phyloP scores from a whole-genome alignment of 768 basidiomycete genomes.

The Trametes punicea region DNA sequence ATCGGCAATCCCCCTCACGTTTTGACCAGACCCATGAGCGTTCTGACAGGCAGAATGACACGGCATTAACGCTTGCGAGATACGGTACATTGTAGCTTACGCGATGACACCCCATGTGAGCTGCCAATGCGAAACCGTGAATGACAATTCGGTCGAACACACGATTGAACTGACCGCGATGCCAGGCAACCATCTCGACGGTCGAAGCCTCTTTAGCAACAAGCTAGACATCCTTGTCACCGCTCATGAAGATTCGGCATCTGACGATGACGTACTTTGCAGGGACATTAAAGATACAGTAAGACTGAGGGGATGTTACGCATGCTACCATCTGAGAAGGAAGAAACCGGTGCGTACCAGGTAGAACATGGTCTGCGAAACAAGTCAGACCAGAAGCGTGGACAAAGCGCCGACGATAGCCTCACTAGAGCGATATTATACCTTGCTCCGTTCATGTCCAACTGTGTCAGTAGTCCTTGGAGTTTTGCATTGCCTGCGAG shows the following conservation, averaged over 20 bases:
- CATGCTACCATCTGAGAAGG: too few relatives aligned
- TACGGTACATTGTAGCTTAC: conserved; percentile 33
- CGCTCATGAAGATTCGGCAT: background rate
- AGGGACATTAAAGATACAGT: conserved; percentile 1
- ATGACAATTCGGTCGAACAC: too few relatives aligned
- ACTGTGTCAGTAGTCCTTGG: conserved; percentile 49
- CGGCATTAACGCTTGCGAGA: background rate
- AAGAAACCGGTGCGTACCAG: conserved; percentile 41
- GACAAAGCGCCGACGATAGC: too few relatives aligned
- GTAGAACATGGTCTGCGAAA: conserved; percentile 59
- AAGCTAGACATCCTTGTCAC: conserved; percentile 26
- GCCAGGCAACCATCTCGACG: conserved; percentile 69
- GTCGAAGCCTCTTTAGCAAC: conserved; percentile 58
- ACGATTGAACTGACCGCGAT: conserved; percentile 46
- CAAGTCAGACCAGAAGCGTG: background rate
- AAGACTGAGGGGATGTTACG: conserved; percentile 2
- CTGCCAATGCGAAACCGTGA: conserved; percentile 33
- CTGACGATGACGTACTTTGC: background rate
- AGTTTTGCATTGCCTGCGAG: conserved; percentile 26
- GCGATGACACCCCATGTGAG: conserved; percentile 62
- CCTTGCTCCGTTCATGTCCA: conserved; percentile 51
- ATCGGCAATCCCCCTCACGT: conserved; percentile 35
- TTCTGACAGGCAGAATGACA: conserved; percentile 33
- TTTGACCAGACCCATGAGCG: conserved; percentile 65
- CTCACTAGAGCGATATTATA: conserved; percentile 64